Evolutionary conservation across 2,329 filamentous ascomycete genomes (phyloP), one percentile per base, ranked within the genome.

Genomic region (Sclerotinia minor): DNA sequence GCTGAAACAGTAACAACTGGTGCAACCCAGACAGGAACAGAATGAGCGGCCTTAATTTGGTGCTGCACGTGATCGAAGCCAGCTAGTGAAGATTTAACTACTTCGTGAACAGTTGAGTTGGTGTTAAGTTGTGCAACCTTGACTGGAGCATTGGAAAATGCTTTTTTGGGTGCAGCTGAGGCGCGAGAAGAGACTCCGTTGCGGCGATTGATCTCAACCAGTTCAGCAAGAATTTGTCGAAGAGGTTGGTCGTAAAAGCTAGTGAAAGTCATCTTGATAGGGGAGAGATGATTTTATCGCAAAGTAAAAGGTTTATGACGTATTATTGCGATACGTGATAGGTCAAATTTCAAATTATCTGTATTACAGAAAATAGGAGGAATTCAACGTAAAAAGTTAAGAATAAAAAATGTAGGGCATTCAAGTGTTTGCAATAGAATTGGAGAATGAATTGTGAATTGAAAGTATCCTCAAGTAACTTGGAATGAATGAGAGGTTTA

Each of bases 211-310:
- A 24, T 35, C 15, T 35, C n/a, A 19, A 5, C 19, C 1, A 24
- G 29, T 60, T 60, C 58, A 21, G 58, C 45, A 5, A 60, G 26
- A 49, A 24, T n/a, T 15, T 60, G 58, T 49, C 44, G 44, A 35
- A 60, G 58, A 35, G 58, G 44, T 19, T 49, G 44, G 3, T 60
- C 26, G 6, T 49, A 24, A 5, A 60, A 60, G 29, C 44, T 38
- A 1, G 13, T 24, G 21, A 49, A 49, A 6, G 58, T 35, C 58
- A 60, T 60, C 13, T 24, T 60, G 26, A 60, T 49, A 35, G 11
- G 5, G 5, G 3, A 9, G 13, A 58, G 58, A 49, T 47, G 52
- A 32, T 32, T 6, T 13, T 11, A 35, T 21, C 3, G 52, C n/a
- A 54, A 54, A 53, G 50, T 29, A 32, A 29, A 53, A 53, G 50